These are phyloP conservation scores for Barnettozyma sp. DNA, from an alignment of 805 yeast genomes.

Conservation along the genomic window DNA sequence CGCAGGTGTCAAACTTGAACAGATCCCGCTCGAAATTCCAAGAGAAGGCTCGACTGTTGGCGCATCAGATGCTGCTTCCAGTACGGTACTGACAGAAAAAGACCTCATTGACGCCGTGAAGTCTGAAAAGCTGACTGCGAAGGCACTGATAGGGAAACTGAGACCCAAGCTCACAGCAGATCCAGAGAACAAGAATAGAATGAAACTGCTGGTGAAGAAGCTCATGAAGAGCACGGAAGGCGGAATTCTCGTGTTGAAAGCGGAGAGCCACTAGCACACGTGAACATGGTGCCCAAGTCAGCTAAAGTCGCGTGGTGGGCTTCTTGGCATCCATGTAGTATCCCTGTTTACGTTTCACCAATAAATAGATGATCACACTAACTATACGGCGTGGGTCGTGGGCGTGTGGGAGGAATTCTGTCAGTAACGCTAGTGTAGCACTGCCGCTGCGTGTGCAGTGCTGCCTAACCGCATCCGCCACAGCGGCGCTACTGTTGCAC, in stretches of 20 bases:
- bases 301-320: too few species aligned
- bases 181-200: conserved; percentile 53
- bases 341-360: background rate
- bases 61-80: background rate
- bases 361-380: too few species aligned
- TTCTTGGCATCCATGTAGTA: too few species aligned
- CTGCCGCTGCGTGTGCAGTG: too few species aligned
- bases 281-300: background rate
- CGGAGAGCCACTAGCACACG: background rate
- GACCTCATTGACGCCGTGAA: conserved; percentile 63
- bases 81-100: conserved; percentile 42
- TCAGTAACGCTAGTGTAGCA: too few species aligned
- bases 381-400: too few species aligned
- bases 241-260: conserved; percentile 24
- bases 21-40: conserved; percentile 15
- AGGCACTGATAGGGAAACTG: conserved; percentile 53
- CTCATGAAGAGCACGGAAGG: conserved; percentile 41
- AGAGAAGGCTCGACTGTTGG: conserved; percentile 3
- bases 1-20: conserved; percentile 9
- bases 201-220: conserved; percentile 51
- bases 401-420: too few species aligned
- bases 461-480: too few species aligned
- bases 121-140: conserved; percentile 41
- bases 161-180: conserved; percentile 57
- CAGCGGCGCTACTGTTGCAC: too few species aligned